Conservation (phyloP, 176 grass and related monocot genomes). For the Rhynchospora pubera region DNA sequence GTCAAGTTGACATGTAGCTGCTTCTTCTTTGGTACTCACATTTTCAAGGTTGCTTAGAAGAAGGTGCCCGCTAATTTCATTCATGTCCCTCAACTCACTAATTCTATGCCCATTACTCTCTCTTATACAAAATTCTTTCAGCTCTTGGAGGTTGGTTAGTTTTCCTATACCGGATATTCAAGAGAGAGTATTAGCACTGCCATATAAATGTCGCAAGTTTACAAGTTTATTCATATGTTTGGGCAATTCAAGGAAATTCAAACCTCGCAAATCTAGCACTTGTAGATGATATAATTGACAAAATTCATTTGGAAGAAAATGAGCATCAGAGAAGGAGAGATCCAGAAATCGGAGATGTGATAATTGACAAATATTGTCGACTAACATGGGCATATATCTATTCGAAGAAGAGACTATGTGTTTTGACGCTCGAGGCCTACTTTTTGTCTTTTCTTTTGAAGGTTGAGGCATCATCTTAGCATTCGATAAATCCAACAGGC, state of each 20-base stretch:
- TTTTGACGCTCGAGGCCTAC: no score
- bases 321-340: conserved; percentile 25
- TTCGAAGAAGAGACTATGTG: no score
- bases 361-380: neutral
- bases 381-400: no score
- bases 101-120: conserved; percentile 23
- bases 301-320: conserved; percentile 10
- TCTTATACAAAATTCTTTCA: conserved; percentile 15
- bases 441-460: no score
- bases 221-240: conserved; percentile 17
- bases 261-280: conserved; percentile 26
- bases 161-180: conserved; percentile 26
- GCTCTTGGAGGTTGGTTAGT: conserved; percentile 29
- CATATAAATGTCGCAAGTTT: conserved; percentile 30
- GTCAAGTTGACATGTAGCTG: neutral
- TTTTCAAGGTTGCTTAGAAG: conserved; percentile 17
- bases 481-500: conserved; percentile 21
- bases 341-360: conserved; percentile 27
- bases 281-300: conserved; percentile 29
- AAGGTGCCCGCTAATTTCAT: neutral
- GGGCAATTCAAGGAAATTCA: conserved; percentile 5
- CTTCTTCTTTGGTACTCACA: conserved; percentile 15
- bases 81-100: conserved; percentile 31
- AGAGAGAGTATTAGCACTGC: neutral
- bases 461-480: no score